Evolutionary conservation across 805 yeast species (phyloP).

Genomic region (Saccharomycopsis olivae): DNA sequence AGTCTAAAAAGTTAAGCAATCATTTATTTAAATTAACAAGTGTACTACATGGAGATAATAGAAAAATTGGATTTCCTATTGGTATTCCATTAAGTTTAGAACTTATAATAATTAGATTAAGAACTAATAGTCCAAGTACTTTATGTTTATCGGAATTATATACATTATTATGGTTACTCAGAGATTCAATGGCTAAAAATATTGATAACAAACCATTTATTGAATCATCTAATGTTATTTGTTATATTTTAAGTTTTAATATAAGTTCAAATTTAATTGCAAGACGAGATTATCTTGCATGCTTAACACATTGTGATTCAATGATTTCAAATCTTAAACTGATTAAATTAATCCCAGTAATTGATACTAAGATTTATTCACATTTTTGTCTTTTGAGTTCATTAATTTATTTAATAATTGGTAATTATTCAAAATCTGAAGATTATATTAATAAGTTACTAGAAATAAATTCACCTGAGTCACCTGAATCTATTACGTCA

Average conservation of each 20-base stretch:
- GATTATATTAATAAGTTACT: constrained; percentile 7
- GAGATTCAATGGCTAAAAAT: constrained; percentile 1
- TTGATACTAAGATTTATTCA: constrained; percentile 6
- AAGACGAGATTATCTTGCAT: constrained; percentile 23
- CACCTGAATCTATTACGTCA: neutral
- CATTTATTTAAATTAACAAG: constrained; percentile 17
- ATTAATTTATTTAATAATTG: constrained; percentile 21
- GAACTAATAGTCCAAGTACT: constrained; percentile 20
- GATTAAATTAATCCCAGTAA: neutral
- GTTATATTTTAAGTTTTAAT: constrained; percentile 19
- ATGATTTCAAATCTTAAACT: constrained; percentile 9
- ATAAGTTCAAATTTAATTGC: constrained; percentile 22
- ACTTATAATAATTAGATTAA: constrained; percentile 20
- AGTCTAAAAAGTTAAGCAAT: constrained; percentile 20
- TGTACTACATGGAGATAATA: constrained; percentile 1
- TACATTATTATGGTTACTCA: constrained; percentile 12
- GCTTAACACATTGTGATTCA: constrained; percentile 21
- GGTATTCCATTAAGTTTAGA: constrained; percentile 20
- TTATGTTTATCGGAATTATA: constrained; percentile 17
- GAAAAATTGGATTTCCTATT: constrained; percentile 18
- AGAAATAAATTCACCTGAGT: neutral
- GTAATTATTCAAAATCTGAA: constrained; percentile 19
- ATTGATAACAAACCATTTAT: neutral
- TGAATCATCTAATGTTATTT: constrained; percentile 1
- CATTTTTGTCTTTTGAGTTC: constrained; percentile 19